phyloP scores from a whole-genome alignment of 305 asterid species.

The Rubia peregrina region DNA sequence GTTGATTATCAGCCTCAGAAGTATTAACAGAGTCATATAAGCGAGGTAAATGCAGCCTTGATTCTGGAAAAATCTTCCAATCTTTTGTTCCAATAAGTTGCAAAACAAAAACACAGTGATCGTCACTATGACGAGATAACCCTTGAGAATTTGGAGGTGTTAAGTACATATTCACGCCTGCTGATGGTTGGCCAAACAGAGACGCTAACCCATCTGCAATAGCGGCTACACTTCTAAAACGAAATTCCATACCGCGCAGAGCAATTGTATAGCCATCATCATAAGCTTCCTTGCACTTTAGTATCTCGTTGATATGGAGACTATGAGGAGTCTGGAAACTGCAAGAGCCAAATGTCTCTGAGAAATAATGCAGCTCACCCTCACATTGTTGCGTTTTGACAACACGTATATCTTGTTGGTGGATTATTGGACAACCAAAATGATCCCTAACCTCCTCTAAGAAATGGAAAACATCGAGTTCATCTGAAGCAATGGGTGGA shows the following conservation, averaged over 20 bases:
- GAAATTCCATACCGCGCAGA: conserved; percentile 69
- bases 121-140: conserved; percentile 72
- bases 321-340: conserved; percentile 22
- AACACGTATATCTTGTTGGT: conserved; percentile 69
- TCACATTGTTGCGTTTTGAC: conserved; percentile 37
- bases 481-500: conserved; percentile 64
- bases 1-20: conserved; percentile 23
- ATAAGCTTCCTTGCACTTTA: conserved; percentile 55
- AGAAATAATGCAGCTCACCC: conserved; percentile 55
- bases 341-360: conserved; percentile 22
- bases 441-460: conserved; percentile 41
- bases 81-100: conserved; percentile 61
- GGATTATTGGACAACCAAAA: conserved; percentile 53
- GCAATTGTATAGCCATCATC: conserved; percentile 67
- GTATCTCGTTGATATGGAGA: conserved; percentile 38
- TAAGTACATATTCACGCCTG: conserved; percentile 74
- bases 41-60: conserved; percentile 52
- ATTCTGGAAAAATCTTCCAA: conserved; percentile 48
- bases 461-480: conserved; percentile 48
- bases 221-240: conserved; percentile 44
- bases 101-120: conserved; percentile 82
- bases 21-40: conserved; percentile 40
- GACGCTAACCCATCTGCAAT: conserved; percentile 57
- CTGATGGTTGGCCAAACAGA: conserved; percentile 82
- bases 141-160: conserved; percentile 77